phyloP scores from a whole-genome alignment of 768 basidiomycete genomes.

The Lentinula lateritia region DNA sequence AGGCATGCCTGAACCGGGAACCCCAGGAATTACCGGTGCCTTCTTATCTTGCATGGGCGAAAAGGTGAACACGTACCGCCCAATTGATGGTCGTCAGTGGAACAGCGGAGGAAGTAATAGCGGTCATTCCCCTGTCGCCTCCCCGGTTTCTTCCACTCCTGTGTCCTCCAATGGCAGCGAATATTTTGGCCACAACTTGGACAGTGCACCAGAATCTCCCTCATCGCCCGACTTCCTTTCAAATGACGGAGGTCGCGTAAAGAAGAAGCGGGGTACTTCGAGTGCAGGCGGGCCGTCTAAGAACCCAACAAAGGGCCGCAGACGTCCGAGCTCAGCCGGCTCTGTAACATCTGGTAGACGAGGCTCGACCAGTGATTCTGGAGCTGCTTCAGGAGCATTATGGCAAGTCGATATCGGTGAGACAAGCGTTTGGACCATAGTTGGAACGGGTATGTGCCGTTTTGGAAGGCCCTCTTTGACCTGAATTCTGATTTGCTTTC shows the following conservation, averaged over 20 bases:
- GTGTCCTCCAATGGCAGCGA: constrained; percentile 51
- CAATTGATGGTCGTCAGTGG: constrained; percentile 81
- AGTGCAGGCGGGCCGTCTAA: constrained; percentile 60
- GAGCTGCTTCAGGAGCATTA: constrained; percentile 71
- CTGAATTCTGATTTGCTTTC: constrained; percentile 12
- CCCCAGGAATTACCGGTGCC: constrained; percentile 72
- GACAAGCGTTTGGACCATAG: constrained; percentile 92
- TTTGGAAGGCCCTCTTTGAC: constrained; percentile 2
- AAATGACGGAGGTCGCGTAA: constrained; percentile 82
- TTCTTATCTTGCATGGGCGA: constrained; percentile 92
- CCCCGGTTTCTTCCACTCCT: constrained; percentile 64
- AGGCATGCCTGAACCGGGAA: constrained; percentile 67
- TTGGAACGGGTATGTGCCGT: constrained; percentile 68
- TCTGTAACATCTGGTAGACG: constrained; percentile 64
- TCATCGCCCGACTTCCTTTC: constrained; percentile 60
- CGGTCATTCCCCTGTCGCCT: constrained; percentile 52
- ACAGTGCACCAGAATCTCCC: constrained; percentile 66
- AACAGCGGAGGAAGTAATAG: constrained; percentile 38
- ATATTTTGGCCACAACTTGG: constrained; percentile 57
- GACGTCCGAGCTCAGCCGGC: constrained; percentile 74
- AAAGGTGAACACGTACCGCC: constrained; percentile 87
- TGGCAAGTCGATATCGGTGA: constrained; percentile 93
- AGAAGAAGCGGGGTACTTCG: constrained; percentile 76
- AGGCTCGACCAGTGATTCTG: constrained; percentile 59
- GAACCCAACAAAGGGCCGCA: constrained; percentile 49